Base-by-base conservation (phyloP, 2,329 filamentous ascomycete species). In the Verticillium nonalfalfae region DNA sequence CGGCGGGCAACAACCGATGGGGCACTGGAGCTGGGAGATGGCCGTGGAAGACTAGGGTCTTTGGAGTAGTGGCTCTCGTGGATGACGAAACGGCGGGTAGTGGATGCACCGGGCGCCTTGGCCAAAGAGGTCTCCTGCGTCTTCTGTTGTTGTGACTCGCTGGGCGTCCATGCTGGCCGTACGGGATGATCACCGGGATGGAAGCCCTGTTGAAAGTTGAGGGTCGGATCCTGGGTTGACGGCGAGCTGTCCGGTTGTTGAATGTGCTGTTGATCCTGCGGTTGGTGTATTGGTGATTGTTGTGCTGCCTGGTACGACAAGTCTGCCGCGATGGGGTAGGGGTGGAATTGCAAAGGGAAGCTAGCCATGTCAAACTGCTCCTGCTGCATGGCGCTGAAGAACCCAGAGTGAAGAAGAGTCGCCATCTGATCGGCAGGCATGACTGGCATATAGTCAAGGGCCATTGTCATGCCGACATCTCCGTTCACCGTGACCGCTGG, bases 51-150 rank as follows among this genome's bases (percentile, higher is more conserved):
- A 11, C 45, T 52, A 18, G 45, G 45, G 21, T 52, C 45, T 2
- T 52, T 52, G n/a, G 45, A 52, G 18, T 52, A 52, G 11, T 9
- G 45, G 18, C 45, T 52, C n/a, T 78, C 73, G 36, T 79, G 77
- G 67, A 76, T 75, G 21, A 75, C 67, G 35, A 77, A 36, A 13
- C 13, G 9, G 9, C 35, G 35, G 35, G 35, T 52, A 18, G n/a
- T 10, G 10, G 15, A 18, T 10, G 45, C 15, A 7, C 26, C 10
- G 9, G 4, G n/a, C 10, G 45, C n/a, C 18, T 52, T 52, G 45
- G 45, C 3, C 18, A 10, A 10, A 7, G 45, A 9, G 1, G 9
- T 13, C 10, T 52, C 18, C 45, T 21, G 45, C 18, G 45, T 7
- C 45, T 52, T 7, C 45, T 52, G 45, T 52, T 10, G 45, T 7